A percentile compares a stretch with the other conserved stretches of the same genome.
These are phyloP conservation scores for Microdochium bolleyi DNA, from an alignment of 2,329 filamentous ascomycete species.

Conservation along the genomic window DNA sequence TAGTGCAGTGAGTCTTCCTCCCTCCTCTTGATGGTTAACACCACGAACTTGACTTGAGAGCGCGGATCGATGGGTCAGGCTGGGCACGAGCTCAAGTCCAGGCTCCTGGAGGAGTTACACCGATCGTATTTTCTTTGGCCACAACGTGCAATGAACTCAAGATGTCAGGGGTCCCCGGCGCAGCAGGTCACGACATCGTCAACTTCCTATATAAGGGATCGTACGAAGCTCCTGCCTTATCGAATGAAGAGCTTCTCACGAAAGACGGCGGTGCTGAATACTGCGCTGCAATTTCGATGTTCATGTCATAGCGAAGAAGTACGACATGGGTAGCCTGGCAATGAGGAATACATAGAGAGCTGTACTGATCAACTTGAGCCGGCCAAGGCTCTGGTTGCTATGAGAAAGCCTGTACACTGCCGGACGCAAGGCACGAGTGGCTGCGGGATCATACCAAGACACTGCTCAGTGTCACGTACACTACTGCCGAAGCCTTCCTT, in stretches of 20 bases:
- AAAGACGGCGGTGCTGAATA: background rate
- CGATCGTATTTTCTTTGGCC: too few species aligned
- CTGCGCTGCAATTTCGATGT: background rate
- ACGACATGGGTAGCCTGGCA: background rate
- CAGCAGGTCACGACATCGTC: background rate
- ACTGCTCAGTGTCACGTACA: background rate
- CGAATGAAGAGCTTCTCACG: background rate
- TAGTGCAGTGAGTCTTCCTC: too few species aligned
- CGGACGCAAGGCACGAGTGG: background rate
- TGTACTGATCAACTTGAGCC: background rate
- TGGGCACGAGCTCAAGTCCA: too few species aligned
- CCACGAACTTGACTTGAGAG: too few species aligned
- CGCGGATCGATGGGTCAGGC: too few species aligned
- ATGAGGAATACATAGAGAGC: background rate
- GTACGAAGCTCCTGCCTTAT: background rate
- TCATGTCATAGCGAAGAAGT: background rate
- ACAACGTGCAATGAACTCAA: background rate
- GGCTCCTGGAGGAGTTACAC: too few species aligned
- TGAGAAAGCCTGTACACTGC: background rate
- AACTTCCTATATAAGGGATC: background rate
- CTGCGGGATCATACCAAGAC: background rate
- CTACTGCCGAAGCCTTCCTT: background rate
- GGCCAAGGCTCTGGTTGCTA: background rate
- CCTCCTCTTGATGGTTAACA: too few species aligned
- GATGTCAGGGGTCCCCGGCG: background rate